Evolutionary conservation across 495 filamentous ascomycete species (phyloP), one percentile per base, ranked within the genome.

Genomic region (Neurospora tetraspora): DNA sequence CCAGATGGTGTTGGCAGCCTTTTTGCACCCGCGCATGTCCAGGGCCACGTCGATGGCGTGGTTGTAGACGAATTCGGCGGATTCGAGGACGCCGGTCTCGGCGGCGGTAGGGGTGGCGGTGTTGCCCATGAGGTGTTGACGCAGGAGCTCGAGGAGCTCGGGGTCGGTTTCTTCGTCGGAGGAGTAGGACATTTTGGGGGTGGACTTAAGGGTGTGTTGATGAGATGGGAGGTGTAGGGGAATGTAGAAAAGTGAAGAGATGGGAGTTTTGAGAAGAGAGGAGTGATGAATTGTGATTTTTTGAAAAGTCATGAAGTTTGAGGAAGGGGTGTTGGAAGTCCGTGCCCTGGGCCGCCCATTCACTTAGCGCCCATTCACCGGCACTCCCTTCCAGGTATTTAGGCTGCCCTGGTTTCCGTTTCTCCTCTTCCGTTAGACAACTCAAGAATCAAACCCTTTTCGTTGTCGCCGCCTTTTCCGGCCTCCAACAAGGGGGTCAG

Each of bases 11-110:
- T 88, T 87, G 42, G 96, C 96, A 1, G 96, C 94, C 34, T 88
- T 86, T 80, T 94, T 96, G 71, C 91, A 92, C 20, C 90, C 87
- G 42, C 87, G 86, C 79, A 92, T 91, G 80, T 93, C 91, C 31
- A 98, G 78, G 12, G 93, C 93, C 37, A 98, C 93, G 79, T 98
- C 96, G 82, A 96, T 94, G 74, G 93, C 87, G 82, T 98, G 95
- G 83, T 97, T 90, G 83, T 92, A 97, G 74, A 98, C 88, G 82
- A 90, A 93, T 81, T 95, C 89, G 39, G 96, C 94, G 71, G 86
- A 86, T 74, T 93, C 86, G 2, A 99, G 86, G 38, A 98, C 94
- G 38, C 90, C 90, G 0, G 93, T 97, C 72, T 94, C 89, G 45
- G 87, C 84, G 4, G 85, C 78, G 71, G 82, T 75, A 37, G 80